These are phyloP conservation scores for Fomitopsis pinicola DNA, from an alignment of 1,284 basidiomycete genomes.

Conservation along the genomic window DNA sequence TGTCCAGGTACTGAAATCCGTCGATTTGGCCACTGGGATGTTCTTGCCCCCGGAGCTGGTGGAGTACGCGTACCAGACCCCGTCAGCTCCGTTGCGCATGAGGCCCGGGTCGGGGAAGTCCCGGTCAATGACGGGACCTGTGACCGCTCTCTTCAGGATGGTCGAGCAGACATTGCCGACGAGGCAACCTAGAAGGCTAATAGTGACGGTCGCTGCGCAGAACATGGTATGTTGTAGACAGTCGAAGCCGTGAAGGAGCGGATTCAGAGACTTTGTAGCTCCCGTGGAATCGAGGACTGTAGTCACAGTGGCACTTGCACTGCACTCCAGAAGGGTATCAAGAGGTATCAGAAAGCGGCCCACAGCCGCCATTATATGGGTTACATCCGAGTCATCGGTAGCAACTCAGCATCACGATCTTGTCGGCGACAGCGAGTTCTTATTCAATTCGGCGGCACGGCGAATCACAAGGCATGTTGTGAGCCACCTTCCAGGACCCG, in stretches of 20 bases:
- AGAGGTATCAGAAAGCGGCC: too few species aligned
- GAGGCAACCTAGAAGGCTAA: not conserved
- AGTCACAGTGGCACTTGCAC: too few species aligned
- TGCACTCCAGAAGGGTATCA: too few species aligned
- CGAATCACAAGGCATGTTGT: not conserved
- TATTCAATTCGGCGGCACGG: not conserved
- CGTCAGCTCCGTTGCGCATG: not conserved
- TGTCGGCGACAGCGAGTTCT: too few species aligned
- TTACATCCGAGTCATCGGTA: too few species aligned
- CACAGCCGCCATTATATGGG: too few species aligned
- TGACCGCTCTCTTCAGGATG: not conserved
- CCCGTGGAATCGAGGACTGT: not conserved
- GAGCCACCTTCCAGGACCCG: not conserved
- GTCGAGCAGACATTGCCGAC: too few species aligned
- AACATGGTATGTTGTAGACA: not conserved
- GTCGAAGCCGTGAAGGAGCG: not conserved
- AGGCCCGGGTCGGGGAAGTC: constrained; percentile 7
- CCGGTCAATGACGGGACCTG: constrained; percentile 2
- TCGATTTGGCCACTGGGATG: constrained; percentile 2
- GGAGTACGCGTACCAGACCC: constrained; percentile 7
- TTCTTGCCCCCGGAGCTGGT: constrained; percentile 1
- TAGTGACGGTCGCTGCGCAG: not conserved
- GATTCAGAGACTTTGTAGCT: not conserved
- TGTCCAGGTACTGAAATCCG: constrained; percentile 1
- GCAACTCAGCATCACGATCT: too few species aligned